Base-by-base conservation (phyloP, 257 asterid genomes). In the Leptodermis oblonga region DNA sequence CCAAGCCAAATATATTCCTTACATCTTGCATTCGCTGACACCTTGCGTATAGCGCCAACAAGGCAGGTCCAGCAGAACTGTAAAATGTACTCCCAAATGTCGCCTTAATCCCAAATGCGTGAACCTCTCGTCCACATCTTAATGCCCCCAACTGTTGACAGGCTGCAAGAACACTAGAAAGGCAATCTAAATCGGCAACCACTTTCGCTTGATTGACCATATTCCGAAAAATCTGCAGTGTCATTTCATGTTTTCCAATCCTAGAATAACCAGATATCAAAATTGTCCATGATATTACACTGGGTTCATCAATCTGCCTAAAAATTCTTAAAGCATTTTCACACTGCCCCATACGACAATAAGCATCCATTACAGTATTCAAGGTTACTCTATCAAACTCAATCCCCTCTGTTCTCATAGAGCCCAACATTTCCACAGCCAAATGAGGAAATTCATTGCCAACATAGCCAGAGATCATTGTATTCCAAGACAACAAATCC, bases 281-380 rank as follows among this genome's bases (percentile, higher is more conserved):
- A 52, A 73, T 77, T 14, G 86, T 82, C 86, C 86, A 82, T 0
- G 86, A 82, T 42, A 82, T 77, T 58, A 79, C 75, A 71, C 70
- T 82, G 7, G 82, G 84, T 20, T 74, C 74, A 49, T 79, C 72
- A 37, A 82, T 77, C 69, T 68, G 69, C 31, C 30, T 45, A 26
- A 79, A 79, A 49, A 82, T 53, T 52, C 72, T 72, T 60, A 74
- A 58, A 2, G 84, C 84, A 60, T 80, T 76, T 8, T 82, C 82
- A 62, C 82, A 79, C 42, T 55, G 80, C 60, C 81, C 84, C 79
- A 77, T 79, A 8, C 79, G 78, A 63, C 82, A 79, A 74, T 79
- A 70, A 42, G 82, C 82, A 52, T 77, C 84, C 82, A 82, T 74
- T 15, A 79, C 39, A 20, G 76, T 76, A 69, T 82, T 82, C 71